A percentile compares a stretch with the other conserved stretches of the same genome.
Conservation (phyloP, 2,329 filamentous ascomycete genomes). For the Penicillium sp. region DNA sequence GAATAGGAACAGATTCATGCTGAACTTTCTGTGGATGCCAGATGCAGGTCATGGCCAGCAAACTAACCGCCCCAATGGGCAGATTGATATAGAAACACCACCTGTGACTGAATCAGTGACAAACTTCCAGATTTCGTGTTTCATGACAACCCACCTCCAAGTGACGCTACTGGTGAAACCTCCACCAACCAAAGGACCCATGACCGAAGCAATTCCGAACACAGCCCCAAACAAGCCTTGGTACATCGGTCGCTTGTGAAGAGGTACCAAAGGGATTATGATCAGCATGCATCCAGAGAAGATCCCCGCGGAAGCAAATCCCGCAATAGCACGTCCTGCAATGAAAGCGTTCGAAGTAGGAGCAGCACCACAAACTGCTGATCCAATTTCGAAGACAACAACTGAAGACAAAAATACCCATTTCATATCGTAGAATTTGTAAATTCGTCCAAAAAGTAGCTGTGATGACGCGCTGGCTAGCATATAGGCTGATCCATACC, state of each 20-base stretch:
- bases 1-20: not conserved
- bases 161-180: conserved; percentile 17
- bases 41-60: not conserved
- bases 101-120: not conserved
- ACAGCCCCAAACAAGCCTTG: conserved; percentile 19
- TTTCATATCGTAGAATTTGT: conserved; percentile 38
- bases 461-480: conserved; percentile 37
- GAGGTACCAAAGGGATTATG: conserved; percentile 6
- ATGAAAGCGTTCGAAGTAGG: conserved; percentile 32
- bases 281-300: conserved; percentile 19
- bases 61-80: conserved; percentile 6
- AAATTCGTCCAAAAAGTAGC: conserved; percentile 36
- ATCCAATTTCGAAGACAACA: conserved; percentile 35
- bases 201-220: conserved; percentile 28
- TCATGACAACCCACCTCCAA: conserved; percentile 15
- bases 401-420: conserved; percentile 35
- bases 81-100: conserved; percentile 18
- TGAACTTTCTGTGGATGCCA: not conserved
- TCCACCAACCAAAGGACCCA: conserved; percentile 26
- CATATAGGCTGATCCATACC: conserved; percentile 58
- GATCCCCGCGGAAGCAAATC: conserved; percentile 30
- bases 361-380: conserved; percentile 32
- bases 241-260: conserved; percentile 26
- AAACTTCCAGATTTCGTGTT: not conserved
- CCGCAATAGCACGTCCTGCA: conserved; percentile 32